Evolutionary conservation across 2,329 filamentous ascomycete genomes (phyloP), one percentile per base, ranked within the genome.

Genomic region (Xylaria polymorpha): DNA sequence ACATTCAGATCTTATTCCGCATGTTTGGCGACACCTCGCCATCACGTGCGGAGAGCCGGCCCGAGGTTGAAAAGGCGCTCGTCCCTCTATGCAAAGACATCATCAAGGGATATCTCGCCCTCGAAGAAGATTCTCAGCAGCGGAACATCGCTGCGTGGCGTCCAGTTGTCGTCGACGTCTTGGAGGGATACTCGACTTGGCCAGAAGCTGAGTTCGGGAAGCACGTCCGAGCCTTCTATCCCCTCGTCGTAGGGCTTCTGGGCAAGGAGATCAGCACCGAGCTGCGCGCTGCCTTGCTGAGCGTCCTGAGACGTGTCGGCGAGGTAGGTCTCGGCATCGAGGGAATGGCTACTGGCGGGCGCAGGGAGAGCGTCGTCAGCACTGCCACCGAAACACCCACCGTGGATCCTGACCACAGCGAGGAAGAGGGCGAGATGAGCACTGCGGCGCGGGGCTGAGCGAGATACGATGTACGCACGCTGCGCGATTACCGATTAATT

Each of bases 101-200:
- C 71, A 91, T 99, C 70, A 88, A 89, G 44, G 91, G 91, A 15
- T 99, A 97, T 80, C 90, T 94, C 12, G 85, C 87, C 4, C 89
- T 99, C 3, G 96, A 98, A 77, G 94, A 98, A 79, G 97, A 99
- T 78, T 97, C 93, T 35, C 96, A 99, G 81, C 94, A 98, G 79
- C 88, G 96, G 65, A 99, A 99, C 80, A 97, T 99, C 64, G 89
- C 97, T 32, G 97, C 97, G 0, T 99, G 96, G 96, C 87, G 96
- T 20, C 96, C 96, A 0, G 96, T 99, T 0, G 96, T 99, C 1
- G 94, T 99, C 20, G 96, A 97, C 78, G 96, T 99, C 9, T 85
- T 99, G 10, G 95, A 99, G 77, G 96, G 96, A 1, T 98, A 95
- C 79, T 90, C 91, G 0, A 91, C 89, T 7, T 98, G 98, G 83